Conservation (phyloP, 305 asterid genomes). For the Plantago coronopus region DNA sequence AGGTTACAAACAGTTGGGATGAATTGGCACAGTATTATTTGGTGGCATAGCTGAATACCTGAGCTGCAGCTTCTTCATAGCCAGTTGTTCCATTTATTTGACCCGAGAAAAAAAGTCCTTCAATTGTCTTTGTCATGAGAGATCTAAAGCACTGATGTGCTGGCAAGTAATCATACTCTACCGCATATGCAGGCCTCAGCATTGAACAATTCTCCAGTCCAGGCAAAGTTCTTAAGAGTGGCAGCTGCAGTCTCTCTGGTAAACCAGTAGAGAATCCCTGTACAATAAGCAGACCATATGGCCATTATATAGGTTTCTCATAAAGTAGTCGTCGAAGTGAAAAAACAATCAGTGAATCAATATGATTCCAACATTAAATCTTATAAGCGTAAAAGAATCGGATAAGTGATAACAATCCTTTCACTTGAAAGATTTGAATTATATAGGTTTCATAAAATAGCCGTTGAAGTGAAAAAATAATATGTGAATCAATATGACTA, state of each 20-base stretch:
- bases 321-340: too few species aligned
- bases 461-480: too few species aligned
- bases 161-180: slow-evolving; percentile 96
- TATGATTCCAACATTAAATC: not conserved
- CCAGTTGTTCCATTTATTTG: slow-evolving; percentile 99
- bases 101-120: slow-evolving; percentile 98
- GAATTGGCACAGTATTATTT: not conserved
- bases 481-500: not conserved
- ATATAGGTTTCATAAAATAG: not conserved
- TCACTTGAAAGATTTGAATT: not conserved
- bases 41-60: slow-evolving; percentile 43
- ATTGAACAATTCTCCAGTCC: slow-evolving; percentile 96
- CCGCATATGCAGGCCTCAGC: slow-evolving; percentile 99
- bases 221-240: slow-evolving; percentile 88
- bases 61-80: slow-evolving; percentile 99
- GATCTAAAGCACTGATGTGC: slow-evolving; percentile 95
- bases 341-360: not conserved
- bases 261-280: slow-evolving; percentile 99
- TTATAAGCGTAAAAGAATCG: not conserved
- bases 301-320: slow-evolving; percentile 5
- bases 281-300: slow-evolving; percentile 20
- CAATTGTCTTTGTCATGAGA: slow-evolving; percentile 92
- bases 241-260: slow-evolving; percentile 95
- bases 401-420: not conserved
- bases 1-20: slow-evolving; percentile 2